Base-by-base conservation (phyloP, 176 grass and related monocot species). In the Avena eriantha region DNA sequence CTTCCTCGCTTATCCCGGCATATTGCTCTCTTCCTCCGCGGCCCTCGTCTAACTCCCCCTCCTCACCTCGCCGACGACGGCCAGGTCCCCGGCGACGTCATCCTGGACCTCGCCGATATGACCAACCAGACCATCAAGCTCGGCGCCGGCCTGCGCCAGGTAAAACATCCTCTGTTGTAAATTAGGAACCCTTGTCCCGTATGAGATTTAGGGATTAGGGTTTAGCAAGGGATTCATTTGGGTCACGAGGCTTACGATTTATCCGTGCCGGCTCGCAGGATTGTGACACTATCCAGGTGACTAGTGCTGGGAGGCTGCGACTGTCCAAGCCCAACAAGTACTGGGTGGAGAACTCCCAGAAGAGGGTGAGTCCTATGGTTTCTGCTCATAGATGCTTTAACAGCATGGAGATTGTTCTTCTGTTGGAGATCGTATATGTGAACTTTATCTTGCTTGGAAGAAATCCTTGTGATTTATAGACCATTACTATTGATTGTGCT, bases 261-360 rank as follows among this genome's bases (percentile, higher is more conserved):
- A 22, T 69, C 14, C 11, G 2, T 22, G 15, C 23, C 7, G 58
- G 12, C 6, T 89, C 85, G 73, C 77, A 99, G 97, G 97, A 96
- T 33, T 87, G 89, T 60, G 94, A 96, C 60, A 90, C 82, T 16
- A 89, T 99, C 53, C 90, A 88, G 81, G 94, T 87, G 21, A 96
- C 87, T 31, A 90, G 78, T 76, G 89, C 90, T 49, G 97, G 97
- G 56, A 92, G 84, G 68, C 84, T 96, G 68, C 86, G 90, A 51
- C 34, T 99, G 71, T 91, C 92, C 16, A 99, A 96, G 79, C 94
- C 90, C n/a, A 99, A 94, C 84, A 99, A 94, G 73, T 96, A 99
- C 53, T 99, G 97, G 97, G 86, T 99, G 18, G 97, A 94, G 84
- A 96, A 78, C 80, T 96, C 97, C 14, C 90, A 94, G 69, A 99